Evolutionary conservation across 371 early-diverging fungal species (phyloP).

Genomic region (Mucor irregularis): DNA sequence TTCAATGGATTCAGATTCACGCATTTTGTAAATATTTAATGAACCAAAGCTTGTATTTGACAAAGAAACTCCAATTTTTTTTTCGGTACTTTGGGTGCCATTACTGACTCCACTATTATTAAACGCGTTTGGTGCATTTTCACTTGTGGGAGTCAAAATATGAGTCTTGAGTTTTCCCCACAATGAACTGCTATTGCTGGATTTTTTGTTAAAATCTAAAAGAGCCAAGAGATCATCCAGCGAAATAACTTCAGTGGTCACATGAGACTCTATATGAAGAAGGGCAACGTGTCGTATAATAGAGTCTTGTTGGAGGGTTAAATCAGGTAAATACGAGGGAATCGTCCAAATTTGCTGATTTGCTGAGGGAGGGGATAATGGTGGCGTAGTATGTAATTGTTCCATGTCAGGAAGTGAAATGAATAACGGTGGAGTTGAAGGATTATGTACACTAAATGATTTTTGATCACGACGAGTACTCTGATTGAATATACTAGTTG

Average conservation of each 20-base stretch:
- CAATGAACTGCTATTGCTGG: conserved; percentile 9
- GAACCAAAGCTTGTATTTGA: conserved; percentile 5
- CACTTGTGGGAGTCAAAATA: conserved; percentile 15
- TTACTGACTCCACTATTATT: neutral
- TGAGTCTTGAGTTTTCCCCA: conserved; percentile 29
- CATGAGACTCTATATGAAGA: conserved; percentile 9
- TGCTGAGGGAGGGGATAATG: conserved; percentile 21
- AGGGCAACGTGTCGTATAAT: conserved; percentile 21
- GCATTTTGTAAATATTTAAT: neutral
- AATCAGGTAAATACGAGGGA: conserved; percentile 10
- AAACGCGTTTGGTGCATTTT: neutral
- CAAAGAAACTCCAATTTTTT: conserved; percentile 21
- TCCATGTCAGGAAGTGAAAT: conserved; percentile 20
- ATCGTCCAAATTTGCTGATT: conserved; percentile 14
- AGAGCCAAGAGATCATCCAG: conserved; percentile 5
- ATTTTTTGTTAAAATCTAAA: conserved; percentile 1
- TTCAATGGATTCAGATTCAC: neutral
- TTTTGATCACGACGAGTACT: conserved; percentile 1
- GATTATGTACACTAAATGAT: conserved; percentile 5
- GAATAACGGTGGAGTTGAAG: conserved; percentile 4
- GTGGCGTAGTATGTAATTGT: conserved; percentile 14
- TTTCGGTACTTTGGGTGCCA: neutral
- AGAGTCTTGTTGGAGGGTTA: conserved; percentile 14
- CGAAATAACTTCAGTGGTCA: neutral
- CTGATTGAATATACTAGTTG: neutral